These are phyloP conservation scores for Blastobotrys malaysiensis DNA, from an alignment of 1,139 yeast species.

Conservation along the genomic window DNA sequence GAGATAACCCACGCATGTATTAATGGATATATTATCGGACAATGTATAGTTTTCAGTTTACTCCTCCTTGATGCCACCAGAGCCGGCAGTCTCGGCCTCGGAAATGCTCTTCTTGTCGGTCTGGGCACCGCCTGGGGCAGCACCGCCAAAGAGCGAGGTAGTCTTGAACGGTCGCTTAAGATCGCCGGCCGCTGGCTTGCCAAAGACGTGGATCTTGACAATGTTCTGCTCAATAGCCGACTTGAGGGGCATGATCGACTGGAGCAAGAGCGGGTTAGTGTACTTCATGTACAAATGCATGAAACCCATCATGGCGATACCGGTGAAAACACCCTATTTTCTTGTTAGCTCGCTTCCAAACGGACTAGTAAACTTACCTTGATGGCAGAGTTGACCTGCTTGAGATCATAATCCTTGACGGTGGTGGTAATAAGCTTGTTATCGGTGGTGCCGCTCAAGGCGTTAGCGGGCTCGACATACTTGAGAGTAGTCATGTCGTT, in stretches of 20 bases:
- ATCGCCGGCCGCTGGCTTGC: constrained; percentile 80
- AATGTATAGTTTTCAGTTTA: constrained; percentile 32
- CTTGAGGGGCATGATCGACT: constrained; percentile 85
- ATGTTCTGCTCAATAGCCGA: constrained; percentile 86
- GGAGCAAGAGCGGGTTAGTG: constrained; percentile 96
- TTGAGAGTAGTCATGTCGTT: constrained; percentile 87
- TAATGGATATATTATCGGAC: neutral
- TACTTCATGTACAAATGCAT: constrained; percentile 98
- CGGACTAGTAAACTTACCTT: constrained; percentile 34
- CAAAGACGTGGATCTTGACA: constrained; percentile 85
- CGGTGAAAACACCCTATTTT: constrained; percentile 58
- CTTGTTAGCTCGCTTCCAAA: neutral
- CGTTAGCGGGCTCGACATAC: constrained; percentile 80
- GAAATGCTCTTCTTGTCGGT: constrained; percentile 86
- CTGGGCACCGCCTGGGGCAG: constrained; percentile 56
- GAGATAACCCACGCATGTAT: neutral
- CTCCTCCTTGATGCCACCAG: constrained; percentile 90
- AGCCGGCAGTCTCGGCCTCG: constrained; percentile 77
- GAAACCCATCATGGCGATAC: constrained; percentile 96
- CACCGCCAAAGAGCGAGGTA: constrained; percentile 71
- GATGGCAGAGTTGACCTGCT: constrained; percentile 73
- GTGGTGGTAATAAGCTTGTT: constrained; percentile 79
- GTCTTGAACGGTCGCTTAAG: constrained; percentile 96
- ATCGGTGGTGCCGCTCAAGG: constrained; percentile 72
- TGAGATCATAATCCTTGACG: constrained; percentile 87